Evolutionary conservation across 345 rosid genomes (phyloP).

Genomic region (Raphanus sativus): DNA sequence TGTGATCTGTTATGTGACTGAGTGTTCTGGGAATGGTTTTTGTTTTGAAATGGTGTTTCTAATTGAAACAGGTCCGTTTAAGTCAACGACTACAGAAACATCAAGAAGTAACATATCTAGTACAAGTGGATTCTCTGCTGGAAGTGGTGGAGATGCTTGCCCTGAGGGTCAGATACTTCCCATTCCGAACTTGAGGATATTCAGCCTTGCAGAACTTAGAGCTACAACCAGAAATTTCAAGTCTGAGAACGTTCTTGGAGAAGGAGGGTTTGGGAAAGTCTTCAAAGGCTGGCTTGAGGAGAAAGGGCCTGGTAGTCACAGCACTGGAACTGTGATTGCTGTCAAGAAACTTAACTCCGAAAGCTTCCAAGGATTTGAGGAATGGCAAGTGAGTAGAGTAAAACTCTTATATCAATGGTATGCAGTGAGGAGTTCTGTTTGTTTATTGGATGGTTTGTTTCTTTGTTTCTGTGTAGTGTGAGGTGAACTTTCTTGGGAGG

Average conservation of each 20-base stretch:
- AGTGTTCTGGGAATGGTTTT: slow-evolving; percentile 7
- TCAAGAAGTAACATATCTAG: slow-evolving; percentile 70
- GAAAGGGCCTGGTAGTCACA: slow-evolving; percentile 50
- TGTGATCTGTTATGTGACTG: not conserved
- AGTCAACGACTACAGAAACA: slow-evolving; percentile 52
- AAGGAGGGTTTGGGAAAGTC: slow-evolving; percentile 95
- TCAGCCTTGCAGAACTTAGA: slow-evolving; percentile 66
- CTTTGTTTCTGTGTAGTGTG: slow-evolving; percentile 54
- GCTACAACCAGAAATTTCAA: slow-evolving; percentile 69
- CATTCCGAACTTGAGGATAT: slow-evolving; percentile 59
- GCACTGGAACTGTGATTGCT: slow-evolving; percentile 66
- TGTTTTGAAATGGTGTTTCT: not conserved
- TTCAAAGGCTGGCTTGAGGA: slow-evolving; percentile 94
- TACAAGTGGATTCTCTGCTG: slow-evolving; percentile 62
- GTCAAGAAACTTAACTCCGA: slow-evolving; percentile 82
- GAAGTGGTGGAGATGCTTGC: slow-evolving; percentile 58
- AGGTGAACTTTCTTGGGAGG: slow-evolving; percentile 80
- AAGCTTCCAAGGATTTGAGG: slow-evolving; percentile 82
- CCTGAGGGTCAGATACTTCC: slow-evolving; percentile 70
- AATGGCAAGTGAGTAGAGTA: slow-evolving; percentile 77
- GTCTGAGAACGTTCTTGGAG: slow-evolving; percentile 77
- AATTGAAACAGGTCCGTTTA: slow-evolving; percentile 46
- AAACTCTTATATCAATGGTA: not conserved
- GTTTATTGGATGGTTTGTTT: slow-evolving; percentile 6
- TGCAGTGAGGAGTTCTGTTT: slow-evolving; percentile 1